Base-by-base conservation (phyloP, 2,329 filamentous ascomycete species). In the Ophiostoma novo-ulmi region DNA sequence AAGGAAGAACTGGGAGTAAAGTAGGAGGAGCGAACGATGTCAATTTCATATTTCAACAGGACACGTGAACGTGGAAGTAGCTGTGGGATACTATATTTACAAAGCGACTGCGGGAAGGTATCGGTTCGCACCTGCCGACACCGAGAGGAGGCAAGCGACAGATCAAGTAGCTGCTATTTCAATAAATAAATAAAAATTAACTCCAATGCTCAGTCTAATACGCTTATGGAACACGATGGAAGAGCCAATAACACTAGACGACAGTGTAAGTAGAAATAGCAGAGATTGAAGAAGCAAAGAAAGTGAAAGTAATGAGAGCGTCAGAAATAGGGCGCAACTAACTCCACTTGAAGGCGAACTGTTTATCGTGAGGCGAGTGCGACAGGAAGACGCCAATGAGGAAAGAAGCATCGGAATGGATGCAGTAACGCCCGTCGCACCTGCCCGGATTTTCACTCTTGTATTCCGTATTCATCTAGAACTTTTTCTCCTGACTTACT, bases 51-150 rank as follows among this genome's bases (percentile, higher is more conserved):
- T 26, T 5, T 6, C 22, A 58, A 22, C n/a, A 26, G n/a, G 4
- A 7, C 5, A 20, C 8, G 7, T 1, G 7, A 48, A 26, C 11
- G 22, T 26, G 17, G 61, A 64, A 64, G n/a, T 20, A 22, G 36
- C 63, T 8, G n/a, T 39, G 14, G 22, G 26, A 17, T 63, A 20
- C 20, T 48, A 48, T 48, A n/a, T 13, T 63, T 31, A 41, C 36
- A 63, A 39, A 41, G 38, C 36, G 35, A 44, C n/a, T 41, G 13
- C 36, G 22, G 36, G 52, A 31, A 70, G 31, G 36, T 44, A 20
- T 67, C 64, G 64, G 48, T 64, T 70, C 63, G 64, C 64, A 67
- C 69, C 35, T 70, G 64, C 69, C 64, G 64, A 67, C 64, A 48
- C 36, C 41, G 67, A 58, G 36, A 35, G 55, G 22, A 41, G 48